Conservation (phyloP, 1,139 yeast genomes). For the Blastobotrys illinoisensis region DNA sequence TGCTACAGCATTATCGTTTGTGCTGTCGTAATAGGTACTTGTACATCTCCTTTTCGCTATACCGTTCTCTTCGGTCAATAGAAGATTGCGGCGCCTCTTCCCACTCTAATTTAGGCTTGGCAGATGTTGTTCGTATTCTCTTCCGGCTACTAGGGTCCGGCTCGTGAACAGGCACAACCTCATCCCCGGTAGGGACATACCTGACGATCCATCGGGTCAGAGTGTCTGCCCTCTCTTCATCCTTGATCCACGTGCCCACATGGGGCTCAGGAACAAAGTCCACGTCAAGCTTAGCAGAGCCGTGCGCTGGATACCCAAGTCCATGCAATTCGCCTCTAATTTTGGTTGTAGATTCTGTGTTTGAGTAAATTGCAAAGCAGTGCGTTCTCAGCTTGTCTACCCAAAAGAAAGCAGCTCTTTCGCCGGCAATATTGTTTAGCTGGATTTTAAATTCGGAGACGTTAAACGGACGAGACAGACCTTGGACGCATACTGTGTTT, state of each 20-base stretch:
- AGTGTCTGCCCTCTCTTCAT: background rate
- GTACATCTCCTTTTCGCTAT: background rate
- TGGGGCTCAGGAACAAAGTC: background rate
- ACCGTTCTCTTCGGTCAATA: background rate
- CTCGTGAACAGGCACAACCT: background rate
- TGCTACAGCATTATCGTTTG: background rate
- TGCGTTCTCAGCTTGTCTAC: slow-evolving; percentile 1
- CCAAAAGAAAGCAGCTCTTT: slow-evolving; percentile 4
- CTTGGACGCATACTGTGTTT: slow-evolving; percentile 1
- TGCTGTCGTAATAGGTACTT: background rate
- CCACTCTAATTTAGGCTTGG: background rate
- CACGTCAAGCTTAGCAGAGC: background rate
- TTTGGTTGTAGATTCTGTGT: background rate
- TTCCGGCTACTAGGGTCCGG: background rate
- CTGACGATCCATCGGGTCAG: slow-evolving; percentile 1
- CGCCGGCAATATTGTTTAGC: background rate
- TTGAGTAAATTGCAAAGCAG: background rate
- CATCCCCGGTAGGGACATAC: background rate
- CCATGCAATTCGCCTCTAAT: background rate
- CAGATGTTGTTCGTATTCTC: background rate
- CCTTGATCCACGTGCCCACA: background rate
- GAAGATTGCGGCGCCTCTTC: background rate
- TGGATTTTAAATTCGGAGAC: background rate
- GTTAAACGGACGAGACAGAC: background rate
- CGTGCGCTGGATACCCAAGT: background rate